Base-by-base conservation (phyloP, 805 yeast genomes). In the Dipodascopsis tothii region DNA sequence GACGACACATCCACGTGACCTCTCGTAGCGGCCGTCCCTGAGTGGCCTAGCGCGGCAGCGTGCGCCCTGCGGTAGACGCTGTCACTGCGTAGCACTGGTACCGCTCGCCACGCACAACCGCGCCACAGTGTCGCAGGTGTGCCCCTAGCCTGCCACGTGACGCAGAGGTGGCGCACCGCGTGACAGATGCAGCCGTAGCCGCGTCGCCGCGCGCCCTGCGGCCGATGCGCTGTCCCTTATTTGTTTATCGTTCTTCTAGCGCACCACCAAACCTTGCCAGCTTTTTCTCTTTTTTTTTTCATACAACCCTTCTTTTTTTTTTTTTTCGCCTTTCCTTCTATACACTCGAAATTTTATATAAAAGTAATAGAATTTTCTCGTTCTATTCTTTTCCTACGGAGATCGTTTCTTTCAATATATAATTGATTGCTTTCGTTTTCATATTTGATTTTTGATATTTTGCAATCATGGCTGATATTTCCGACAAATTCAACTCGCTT, bases 381-480 rank as follows among this genome's bases (percentile, higher is more conserved):
- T n/a, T n/a, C n/a, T n/a, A n/a, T 25, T 25, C 14, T 14, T 9
- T 25, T 25, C 14, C 9, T 25, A 25, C 9, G 30, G 14, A 9
- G 11, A 25, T 25, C 30, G 40, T 41, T 28, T 35, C 14, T 22
- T 41, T n/a, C 4, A 5, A 37, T 5, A 16, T 23, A 23, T 4
- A 14, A 30, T 14, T 35, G 5, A 22, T 39, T 7, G n/a, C 17
- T 40, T 17, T 35, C 17, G 19, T 16, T 11, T 33, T 16, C 22
- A 11, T 16, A 33, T 33, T 33, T 21, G 5, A 21, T 7, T 33
- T 39, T 6, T 17, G 21, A 6, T 30, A 39, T 7, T 4, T 19
- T n/a, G 2, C 4, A 47, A 33, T 21, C 9, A 50, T 50, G 54
- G 54, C 54, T 49, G 54, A 50, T 21, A 40, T 50, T 47, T 40